Evolutionary conservation across 2,329 filamentous ascomycete genomes (phyloP).

Genomic region (Fusarium sp.): DNA sequence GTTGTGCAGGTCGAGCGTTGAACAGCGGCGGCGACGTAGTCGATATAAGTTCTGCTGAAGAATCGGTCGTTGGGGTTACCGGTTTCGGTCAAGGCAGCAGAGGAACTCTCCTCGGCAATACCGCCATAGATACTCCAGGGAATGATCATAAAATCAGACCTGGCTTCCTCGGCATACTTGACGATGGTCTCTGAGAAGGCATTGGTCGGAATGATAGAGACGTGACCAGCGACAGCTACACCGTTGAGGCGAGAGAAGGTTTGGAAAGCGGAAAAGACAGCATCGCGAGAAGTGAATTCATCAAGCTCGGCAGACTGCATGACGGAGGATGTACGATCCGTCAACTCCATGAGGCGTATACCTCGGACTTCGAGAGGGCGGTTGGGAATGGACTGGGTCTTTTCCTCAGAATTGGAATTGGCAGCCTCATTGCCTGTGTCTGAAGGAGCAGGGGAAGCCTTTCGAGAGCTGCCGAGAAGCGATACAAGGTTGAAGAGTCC

Average conservation of each 20-base stretch:
- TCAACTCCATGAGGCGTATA: conserved; percentile 86
- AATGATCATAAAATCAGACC: conserved; percentile 80
- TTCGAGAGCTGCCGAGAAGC: conserved; percentile 43
- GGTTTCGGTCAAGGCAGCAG: conserved; percentile 24
- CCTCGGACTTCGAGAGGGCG: conserved; percentile 67
- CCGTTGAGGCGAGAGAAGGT: conserved; percentile 89
- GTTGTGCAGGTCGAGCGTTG: conserved; percentile 80
- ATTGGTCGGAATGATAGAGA: conserved; percentile 81
- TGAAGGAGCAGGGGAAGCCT: background rate
- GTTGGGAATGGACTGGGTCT: background rate
- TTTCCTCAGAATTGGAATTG: conserved; percentile 9
- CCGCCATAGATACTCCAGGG: conserved; percentile 91
- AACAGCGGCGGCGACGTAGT: conserved; percentile 79
- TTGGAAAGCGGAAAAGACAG: conserved; percentile 90
- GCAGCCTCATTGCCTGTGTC: conserved; percentile 10
- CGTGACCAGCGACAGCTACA: conserved; percentile 83
- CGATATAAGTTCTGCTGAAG: conserved; percentile 67
- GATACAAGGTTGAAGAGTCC: conserved; percentile 49
- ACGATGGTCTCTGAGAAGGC: conserved; percentile 84
- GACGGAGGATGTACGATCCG: conserved; percentile 92
- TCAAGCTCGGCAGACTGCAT: conserved; percentile 92
- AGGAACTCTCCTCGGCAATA: conserved; percentile 68
- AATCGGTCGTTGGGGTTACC: conserved; percentile 43
- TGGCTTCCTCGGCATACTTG: conserved; percentile 75
- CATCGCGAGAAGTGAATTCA: conserved; percentile 78